These are phyloP conservation scores for Syncephalis fuscata DNA, from an alignment of 371 early-diverging fungal species.

Conservation along the genomic window DNA sequence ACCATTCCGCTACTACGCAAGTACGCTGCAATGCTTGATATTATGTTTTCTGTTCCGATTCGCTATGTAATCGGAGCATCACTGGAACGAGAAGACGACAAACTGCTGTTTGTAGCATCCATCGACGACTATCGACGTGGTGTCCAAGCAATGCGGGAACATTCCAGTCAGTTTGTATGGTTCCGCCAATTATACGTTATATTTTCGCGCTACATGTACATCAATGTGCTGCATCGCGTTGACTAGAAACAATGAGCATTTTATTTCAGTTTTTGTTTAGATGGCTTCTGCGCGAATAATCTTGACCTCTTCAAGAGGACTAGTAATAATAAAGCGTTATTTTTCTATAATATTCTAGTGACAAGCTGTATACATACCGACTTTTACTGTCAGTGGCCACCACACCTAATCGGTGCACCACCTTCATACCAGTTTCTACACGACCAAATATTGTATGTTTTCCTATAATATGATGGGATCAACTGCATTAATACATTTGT, in stretches of 20 bases:
- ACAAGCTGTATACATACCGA: no score
- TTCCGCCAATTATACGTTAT: constrained; percentile 85
- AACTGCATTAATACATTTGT: not conserved
- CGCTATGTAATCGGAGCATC: constrained; percentile 3
- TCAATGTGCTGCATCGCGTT: constrained; percentile 41
- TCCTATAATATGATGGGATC: constrained; percentile 36
- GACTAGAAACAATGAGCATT: constrained; percentile 5
- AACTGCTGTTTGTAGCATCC: constrained; percentile 30
- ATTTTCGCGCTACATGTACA: constrained; percentile 89
- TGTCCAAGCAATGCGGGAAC: constrained; percentile 67
- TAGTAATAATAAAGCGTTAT: no score
- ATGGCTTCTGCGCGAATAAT: constrained; percentile 17
- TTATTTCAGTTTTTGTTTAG: no score
- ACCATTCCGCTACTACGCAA: constrained; percentile 55
- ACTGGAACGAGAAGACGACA: constrained; percentile 5
- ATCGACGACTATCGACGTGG: constrained; percentile 18
- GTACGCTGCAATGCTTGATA: constrained; percentile 52
- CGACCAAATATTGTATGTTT: constrained; percentile 62
- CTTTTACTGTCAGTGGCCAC: constrained; percentile 42
- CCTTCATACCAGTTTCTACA: constrained; percentile 41
- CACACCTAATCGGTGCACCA: constrained; percentile 49
- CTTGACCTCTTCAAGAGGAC: constrained; percentile 18
- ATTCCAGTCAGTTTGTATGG: constrained; percentile 86
- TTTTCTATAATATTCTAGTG: no score
- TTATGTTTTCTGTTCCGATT: constrained; percentile 4